Conservation (phyloP, 805 yeast species). For the Zygosaccharomyces bailii region DNA sequence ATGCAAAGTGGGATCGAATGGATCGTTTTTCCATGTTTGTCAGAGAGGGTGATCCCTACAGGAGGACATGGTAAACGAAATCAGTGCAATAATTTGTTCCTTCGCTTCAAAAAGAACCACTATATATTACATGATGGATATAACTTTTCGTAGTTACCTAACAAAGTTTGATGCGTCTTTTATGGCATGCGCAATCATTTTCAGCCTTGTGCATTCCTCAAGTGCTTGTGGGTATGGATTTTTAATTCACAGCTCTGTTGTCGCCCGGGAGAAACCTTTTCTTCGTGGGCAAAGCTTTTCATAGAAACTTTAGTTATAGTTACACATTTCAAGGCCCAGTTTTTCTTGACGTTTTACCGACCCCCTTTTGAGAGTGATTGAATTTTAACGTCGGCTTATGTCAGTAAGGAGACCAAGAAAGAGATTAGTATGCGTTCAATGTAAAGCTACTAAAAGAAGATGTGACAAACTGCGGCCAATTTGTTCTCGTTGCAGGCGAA, state of each 20-base stretch:
- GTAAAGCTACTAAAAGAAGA: slow-evolving; percentile 1
- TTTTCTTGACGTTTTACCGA: not conserved
- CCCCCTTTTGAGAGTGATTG: not conserved
- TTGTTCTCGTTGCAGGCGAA: slow-evolving; percentile 2
- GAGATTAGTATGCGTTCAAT: slow-evolving; percentile 4
- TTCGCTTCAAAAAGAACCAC: not conserved
- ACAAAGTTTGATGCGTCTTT: not conserved
- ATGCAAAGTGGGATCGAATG: not conserved
- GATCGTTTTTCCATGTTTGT: not conserved
- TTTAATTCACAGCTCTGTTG: not conserved
- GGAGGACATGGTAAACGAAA: not conserved
- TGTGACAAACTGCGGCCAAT: slow-evolving; percentile 4
- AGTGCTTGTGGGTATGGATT: not conserved
- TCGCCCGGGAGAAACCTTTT: not conserved
- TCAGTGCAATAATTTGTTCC: not conserved
- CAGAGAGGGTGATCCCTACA: not conserved
- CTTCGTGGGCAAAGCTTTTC: not conserved
- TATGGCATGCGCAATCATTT: not conserved
- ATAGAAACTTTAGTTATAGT: not conserved
- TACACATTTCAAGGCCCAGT: not conserved
- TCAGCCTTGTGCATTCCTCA: not conserved
- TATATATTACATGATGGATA: not conserved
- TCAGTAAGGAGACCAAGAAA: not conserved
- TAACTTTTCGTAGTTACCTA: not conserved
- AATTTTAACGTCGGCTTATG: not conserved